These are phyloP conservation scores for Nemania bipapillata DNA, from an alignment of 2,329 filamentous ascomycete genomes.

Conservation along the genomic window DNA sequence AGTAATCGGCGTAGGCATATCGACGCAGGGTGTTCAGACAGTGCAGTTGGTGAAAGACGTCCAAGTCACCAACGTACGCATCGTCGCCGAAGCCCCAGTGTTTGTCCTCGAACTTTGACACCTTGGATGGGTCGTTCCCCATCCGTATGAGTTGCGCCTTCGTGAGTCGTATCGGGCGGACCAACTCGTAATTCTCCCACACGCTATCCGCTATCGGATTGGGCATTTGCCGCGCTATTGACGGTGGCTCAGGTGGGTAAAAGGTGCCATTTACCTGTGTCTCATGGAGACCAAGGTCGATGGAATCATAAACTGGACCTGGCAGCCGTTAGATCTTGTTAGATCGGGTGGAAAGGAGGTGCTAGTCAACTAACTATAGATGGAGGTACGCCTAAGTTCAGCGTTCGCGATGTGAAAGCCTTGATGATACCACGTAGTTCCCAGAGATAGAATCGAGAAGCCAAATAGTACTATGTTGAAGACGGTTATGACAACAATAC, in stretches of 20 bases:
- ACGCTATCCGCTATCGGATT: conserved; percentile 46
- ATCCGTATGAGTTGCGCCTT: conserved; percentile 46
- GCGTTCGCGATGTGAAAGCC: background rate
- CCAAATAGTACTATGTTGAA: conserved; percentile 6
- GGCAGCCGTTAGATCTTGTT: conserved; percentile 4
- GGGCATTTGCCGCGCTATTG: conserved; percentile 48
- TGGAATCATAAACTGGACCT: conserved; percentile 41
- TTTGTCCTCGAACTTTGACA: conserved; percentile 46
- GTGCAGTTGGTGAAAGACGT: conserved; percentile 51
- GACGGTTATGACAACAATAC: background rate
- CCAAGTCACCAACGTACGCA: conserved; percentile 50
- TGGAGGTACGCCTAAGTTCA: conserved; percentile 22
- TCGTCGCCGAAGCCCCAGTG: conserved; percentile 51
- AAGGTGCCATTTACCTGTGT: conserved; percentile 44
- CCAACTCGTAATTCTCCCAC: conserved; percentile 50
- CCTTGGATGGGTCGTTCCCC: conserved; percentile 49
- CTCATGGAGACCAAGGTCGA: conserved; percentile 41
- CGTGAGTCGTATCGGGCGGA: conserved; percentile 46
- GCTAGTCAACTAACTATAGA: conserved; percentile 12
- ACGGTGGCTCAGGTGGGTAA: conserved; percentile 42
- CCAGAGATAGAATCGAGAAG: background rate
- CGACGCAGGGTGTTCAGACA: conserved; percentile 51
- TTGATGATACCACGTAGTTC: background rate
- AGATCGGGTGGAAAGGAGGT: background rate
- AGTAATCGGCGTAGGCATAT: conserved; percentile 45